A percentile compares a stretch with the other conserved stretches of the same genome.
Conservation (phyloP, 2,329 filamentous ascomycete species). For the Penicillium sp. region DNA sequence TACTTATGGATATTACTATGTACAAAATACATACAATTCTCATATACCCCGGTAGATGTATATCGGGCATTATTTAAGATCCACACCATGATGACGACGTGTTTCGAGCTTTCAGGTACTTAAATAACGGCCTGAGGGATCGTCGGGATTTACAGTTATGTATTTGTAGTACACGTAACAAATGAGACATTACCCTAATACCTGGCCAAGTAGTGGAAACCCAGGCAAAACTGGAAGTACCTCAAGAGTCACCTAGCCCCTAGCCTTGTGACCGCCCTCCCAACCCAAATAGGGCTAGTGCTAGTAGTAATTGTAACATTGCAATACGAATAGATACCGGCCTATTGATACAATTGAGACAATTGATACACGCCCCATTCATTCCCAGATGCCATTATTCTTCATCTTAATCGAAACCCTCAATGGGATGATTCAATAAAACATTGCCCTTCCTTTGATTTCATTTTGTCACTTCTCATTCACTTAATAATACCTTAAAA, state of each 20-base stretch:
- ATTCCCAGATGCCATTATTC: background rate
- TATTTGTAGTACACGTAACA: slow-evolving; percentile 3
- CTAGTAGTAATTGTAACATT: background rate
- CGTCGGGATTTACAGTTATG: background rate
- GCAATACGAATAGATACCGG: slow-evolving; percentile 4
- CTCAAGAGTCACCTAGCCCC: no score
- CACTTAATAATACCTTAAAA: background rate
- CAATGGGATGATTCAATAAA: background rate
- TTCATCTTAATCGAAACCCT: background rate
- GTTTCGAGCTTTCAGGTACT: slow-evolving; percentile 1
- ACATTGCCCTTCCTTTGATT: slow-evolving; percentile 3
- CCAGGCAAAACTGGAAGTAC: background rate
- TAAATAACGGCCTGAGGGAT: background rate
- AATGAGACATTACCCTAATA: background rate
- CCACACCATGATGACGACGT: slow-evolving; percentile 8
- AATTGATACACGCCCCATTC: slow-evolving; percentile 1
- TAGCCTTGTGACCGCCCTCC: background rate
- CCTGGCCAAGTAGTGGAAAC: background rate
- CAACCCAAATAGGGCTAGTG: no score
- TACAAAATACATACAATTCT: background rate
- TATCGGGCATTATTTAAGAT: background rate
- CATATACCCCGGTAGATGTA: background rate
- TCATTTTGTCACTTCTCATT: background rate
- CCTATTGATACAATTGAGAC: slow-evolving; percentile 5
- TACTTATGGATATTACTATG: background rate